phyloP scores from a whole-genome alignment of 331 rosid genomes.

The Rhamnella rubrinervis region DNA sequence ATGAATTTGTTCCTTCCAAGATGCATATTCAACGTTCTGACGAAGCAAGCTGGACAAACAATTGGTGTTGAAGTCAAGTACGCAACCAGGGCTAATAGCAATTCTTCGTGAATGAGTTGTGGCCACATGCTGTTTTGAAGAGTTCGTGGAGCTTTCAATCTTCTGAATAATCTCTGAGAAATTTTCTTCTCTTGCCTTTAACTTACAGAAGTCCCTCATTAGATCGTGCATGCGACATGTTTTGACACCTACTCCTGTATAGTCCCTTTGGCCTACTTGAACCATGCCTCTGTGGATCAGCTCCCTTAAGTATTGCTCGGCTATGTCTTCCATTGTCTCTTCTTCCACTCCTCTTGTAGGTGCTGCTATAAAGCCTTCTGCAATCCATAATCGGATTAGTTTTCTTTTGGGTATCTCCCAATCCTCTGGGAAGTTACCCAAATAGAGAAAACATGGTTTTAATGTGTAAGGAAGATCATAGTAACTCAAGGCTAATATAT shows the following conservation, averaged over 20 bases:
- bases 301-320: slow-evolving; percentile 24
- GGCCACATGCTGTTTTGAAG: background rate
- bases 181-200: slow-evolving; percentile 19
- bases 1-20: background rate
- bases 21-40: background rate
- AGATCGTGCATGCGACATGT: slow-evolving; percentile 37
- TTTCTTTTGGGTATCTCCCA: slow-evolving; percentile 32
- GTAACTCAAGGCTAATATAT: slow-evolving; percentile 39
- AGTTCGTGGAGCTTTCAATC: background rate
- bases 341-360: slow-evolving; percentile 11
- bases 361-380: slow-evolving; percentile 46
- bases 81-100: background rate
- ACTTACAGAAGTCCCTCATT: slow-evolving; percentile 28
- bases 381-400: slow-evolving; percentile 52
- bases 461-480: slow-evolving; percentile 45
- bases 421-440: slow-evolving; percentile 63
- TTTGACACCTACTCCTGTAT: slow-evolving; percentile 14
- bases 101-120: background rate
- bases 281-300: slow-evolving; percentile 27
- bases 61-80: no score
- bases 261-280: slow-evolving; percentile 24
- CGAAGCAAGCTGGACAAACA: no score
- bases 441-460: slow-evolving; percentile 58
- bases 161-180: slow-evolving; percentile 1
- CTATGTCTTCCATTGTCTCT: slow-evolving; percentile 21